Conservation (phyloP, 2,329 filamentous ascomycete species). For the Scedosporium apiospermum region DNA sequence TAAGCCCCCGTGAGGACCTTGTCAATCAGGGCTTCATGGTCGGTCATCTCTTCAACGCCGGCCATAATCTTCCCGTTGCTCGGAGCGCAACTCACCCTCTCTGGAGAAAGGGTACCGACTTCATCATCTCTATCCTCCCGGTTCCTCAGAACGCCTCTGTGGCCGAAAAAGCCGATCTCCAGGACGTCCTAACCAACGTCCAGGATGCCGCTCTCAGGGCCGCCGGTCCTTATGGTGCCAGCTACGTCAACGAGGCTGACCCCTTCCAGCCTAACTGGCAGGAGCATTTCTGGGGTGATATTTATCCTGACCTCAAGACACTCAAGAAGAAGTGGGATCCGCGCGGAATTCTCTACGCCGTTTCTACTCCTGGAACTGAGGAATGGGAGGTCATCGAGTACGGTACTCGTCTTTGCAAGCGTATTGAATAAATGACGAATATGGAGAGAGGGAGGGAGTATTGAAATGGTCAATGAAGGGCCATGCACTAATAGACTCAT, state of each 20-base stretch:
- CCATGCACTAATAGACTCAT: too few species aligned
- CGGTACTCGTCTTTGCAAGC: constrained; percentile 29
- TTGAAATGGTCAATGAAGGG: neutral
- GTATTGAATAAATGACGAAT: neutral
- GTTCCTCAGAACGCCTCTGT: constrained; percentile 27
- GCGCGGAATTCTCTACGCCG: constrained; percentile 30
- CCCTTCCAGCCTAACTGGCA: constrained; percentile 25
- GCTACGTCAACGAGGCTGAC: constrained; percentile 34
- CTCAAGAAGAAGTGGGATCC: constrained; percentile 36
- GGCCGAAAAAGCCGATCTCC: constrained; percentile 30
- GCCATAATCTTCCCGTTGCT: constrained; percentile 23
- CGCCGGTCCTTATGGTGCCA: constrained; percentile 26
- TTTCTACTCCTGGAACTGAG: constrained; percentile 33
- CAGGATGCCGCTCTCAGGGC: constrained; percentile 25
- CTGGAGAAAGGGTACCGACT: constrained; percentile 23
- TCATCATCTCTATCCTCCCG: constrained; percentile 23
- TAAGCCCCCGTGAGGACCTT: constrained; percentile 18
- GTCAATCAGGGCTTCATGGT: constrained; percentile 20
- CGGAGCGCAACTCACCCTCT: constrained; percentile 30
- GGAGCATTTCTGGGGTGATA: constrained; percentile 27
- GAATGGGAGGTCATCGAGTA: constrained; percentile 29
- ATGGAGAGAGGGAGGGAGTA: neutral
- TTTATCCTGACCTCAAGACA: constrained; percentile 22
- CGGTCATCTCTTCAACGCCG: constrained; percentile 28
- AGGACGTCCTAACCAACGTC: constrained; percentile 27